A percentile compares a stretch with the other conserved stretches of the same genome.
These are phyloP conservation scores for Euphorbia tirucalli DNA, from an alignment of 345 rosid genomes.

Conservation along the genomic window DNA sequence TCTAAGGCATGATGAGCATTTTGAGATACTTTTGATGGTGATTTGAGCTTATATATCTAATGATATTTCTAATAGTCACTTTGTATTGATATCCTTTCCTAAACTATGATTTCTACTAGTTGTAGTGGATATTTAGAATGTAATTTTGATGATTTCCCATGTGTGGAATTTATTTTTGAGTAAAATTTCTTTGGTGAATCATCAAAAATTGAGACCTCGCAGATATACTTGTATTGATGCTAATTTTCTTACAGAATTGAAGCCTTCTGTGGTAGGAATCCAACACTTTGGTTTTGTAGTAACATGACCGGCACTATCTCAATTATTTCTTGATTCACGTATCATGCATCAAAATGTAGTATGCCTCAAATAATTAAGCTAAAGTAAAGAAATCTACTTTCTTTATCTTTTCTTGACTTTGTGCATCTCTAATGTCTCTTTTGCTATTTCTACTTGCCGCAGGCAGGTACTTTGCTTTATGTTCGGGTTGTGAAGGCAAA, in stretches of 20 bases:
- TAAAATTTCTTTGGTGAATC: no score
- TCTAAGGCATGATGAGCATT: no score
- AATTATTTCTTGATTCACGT: background rate
- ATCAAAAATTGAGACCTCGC: background rate
- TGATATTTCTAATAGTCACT: background rate
- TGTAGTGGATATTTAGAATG: background rate
- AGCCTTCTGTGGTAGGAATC: no score
- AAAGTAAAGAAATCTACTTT: background rate
- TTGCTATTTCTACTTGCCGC: slow-evolving; percentile 22
- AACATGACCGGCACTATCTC: background rate
- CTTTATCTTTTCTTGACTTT: background rate
- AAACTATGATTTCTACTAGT: background rate
- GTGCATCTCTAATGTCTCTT: background rate
- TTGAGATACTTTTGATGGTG: no score
- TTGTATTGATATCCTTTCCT: background rate
- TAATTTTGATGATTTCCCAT: background rate
- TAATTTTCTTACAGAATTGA: background rate
- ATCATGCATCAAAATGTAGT: background rate
- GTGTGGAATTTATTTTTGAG: background rate
- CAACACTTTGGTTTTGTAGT: background rate
- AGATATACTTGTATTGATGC: background rate
- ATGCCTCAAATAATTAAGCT: background rate
- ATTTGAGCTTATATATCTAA: background rate
- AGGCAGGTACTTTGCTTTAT: slow-evolving; percentile 76
- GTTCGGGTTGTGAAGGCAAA: slow-evolving; percentile 74